phyloP scores from a whole-genome alignment of 1,284 basidiomycete genomes.

The Ceraceosorus bombacis region DNA sequence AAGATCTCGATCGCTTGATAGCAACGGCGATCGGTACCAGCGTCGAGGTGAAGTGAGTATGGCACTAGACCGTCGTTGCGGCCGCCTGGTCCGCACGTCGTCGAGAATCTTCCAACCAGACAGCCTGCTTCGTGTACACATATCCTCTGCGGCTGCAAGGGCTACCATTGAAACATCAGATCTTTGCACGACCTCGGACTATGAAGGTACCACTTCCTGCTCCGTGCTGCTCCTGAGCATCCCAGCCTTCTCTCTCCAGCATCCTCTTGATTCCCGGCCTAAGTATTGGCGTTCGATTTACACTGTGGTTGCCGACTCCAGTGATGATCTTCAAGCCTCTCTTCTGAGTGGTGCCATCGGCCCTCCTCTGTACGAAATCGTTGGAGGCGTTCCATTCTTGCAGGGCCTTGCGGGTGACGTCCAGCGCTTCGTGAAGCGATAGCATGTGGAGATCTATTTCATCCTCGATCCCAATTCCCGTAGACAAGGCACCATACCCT shows the following conservation, averaged over 20 bases:
- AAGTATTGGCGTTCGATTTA: slow-evolving; percentile 43
- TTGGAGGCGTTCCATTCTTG: slow-evolving; percentile 25
- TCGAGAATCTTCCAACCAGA: too few species aligned
- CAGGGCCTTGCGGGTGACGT: slow-evolving; percentile 43
- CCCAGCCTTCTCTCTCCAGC: slow-evolving; percentile 46
- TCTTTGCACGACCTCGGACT: neutral
- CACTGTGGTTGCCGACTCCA: slow-evolving; percentile 47
- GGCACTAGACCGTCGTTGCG: too few species aligned
- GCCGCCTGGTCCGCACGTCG: too few species aligned
- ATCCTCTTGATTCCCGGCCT: slow-evolving; percentile 45
- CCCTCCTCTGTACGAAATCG: slow-evolving; percentile 10
- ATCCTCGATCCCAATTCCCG: neutral
- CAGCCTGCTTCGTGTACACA: neutral
- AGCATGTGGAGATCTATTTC: slow-evolving; percentile 48
- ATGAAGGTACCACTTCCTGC: neutral
- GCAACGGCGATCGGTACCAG: too few species aligned
- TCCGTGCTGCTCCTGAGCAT: slow-evolving; percentile 23
- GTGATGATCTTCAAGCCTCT: slow-evolving; percentile 44
- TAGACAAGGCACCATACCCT: neutral
- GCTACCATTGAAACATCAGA: too few species aligned
- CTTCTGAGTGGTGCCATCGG: slow-evolving; percentile 9
- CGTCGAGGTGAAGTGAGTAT: too few species aligned
- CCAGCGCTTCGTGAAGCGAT: slow-evolving; percentile 46
- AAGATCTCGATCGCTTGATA: too few species aligned
- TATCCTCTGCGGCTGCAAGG: too few species aligned